phyloP scores from a whole-genome alignment of 164 flowering plant species.

The Vitis amurensis region DNA sequence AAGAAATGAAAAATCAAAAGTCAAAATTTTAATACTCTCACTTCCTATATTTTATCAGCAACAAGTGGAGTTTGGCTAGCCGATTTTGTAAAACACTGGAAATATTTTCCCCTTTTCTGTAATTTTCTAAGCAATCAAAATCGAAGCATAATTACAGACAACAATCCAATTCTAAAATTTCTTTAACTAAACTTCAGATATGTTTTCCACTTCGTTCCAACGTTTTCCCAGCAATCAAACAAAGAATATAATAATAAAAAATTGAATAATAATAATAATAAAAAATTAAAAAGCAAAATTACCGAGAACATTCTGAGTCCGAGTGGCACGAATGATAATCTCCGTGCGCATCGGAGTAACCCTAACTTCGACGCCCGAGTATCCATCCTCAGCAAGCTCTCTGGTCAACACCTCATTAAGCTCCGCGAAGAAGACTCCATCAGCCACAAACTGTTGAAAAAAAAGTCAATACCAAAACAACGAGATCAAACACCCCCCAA shows the following conservation, averaged over 20 bases:
- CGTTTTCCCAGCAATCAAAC: neutral
- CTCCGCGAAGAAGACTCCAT: constrained; percentile 3
- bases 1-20: too few species aligned
- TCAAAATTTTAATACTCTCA: neutral
- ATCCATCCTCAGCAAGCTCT: constrained; percentile 18
- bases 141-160: neutral
- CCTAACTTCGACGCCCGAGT: constrained; percentile 20
- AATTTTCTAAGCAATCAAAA: too few species aligned
- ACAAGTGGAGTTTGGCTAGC: neutral
- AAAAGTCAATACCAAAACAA: neutral
- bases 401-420: constrained; percentile 16
- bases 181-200: neutral
- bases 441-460: constrained; percentile 12
- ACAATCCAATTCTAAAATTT: too few species aligned
- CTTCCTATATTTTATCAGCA: neutral
- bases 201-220: neutral
- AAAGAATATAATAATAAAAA: neutral
- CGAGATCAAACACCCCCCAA: neutral
- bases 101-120: too few species aligned
- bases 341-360: constrained; percentile 19
- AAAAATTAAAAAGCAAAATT: neutral
- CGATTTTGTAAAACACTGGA: too few species aligned
- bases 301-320: constrained; percentile 16
- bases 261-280: neutral
- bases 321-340: constrained; percentile 21